Percentiles rank a stretch among this genome's conserved stretches.
phyloP scores from a whole-genome alignment of 2,329 filamentous ascomycete genomes.

The Botrytis sinoallii region DNA sequence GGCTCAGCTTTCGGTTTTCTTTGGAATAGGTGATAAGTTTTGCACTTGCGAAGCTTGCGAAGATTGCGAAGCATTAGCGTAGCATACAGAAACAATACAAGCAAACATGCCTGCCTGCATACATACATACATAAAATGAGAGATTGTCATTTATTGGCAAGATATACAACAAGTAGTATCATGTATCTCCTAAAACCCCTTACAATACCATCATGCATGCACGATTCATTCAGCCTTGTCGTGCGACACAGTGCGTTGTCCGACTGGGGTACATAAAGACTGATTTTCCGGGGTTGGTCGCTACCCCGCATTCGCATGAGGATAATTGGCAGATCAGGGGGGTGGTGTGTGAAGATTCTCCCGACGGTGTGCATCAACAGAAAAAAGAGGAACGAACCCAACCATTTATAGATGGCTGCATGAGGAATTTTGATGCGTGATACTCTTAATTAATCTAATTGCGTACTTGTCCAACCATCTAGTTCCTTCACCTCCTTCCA shows the following conservation, averaged over 20 bases:
- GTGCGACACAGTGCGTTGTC: background rate
- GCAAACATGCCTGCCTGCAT: background rate
- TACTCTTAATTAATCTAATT: constrained; percentile 13
- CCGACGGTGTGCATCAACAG: background rate
- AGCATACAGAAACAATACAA: background rate
- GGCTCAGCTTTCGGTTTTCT: background rate
- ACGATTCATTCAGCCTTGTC: constrained; percentile 1
- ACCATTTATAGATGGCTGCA: background rate
- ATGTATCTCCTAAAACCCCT: background rate
- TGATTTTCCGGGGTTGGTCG: constrained; percentile 2
- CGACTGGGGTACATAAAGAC: background rate
- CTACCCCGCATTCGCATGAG: constrained; percentile 5
- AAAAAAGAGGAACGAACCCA: background rate
- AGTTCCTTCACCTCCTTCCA: background rate
- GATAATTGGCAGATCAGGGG: background rate
- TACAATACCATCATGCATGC: background rate
- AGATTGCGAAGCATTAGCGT: background rate
- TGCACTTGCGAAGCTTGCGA: background rate
- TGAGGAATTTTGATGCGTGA: background rate
- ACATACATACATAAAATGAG: background rate
- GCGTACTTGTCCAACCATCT: background rate
- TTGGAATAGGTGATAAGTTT: background rate
- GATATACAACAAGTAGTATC: background rate
- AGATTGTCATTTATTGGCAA: background rate
- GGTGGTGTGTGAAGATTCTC: background rate